Evolutionary conservation across 176 grass and related monocot genomes (phyloP).

Genomic region (Cenchrus americanus): DNA sequence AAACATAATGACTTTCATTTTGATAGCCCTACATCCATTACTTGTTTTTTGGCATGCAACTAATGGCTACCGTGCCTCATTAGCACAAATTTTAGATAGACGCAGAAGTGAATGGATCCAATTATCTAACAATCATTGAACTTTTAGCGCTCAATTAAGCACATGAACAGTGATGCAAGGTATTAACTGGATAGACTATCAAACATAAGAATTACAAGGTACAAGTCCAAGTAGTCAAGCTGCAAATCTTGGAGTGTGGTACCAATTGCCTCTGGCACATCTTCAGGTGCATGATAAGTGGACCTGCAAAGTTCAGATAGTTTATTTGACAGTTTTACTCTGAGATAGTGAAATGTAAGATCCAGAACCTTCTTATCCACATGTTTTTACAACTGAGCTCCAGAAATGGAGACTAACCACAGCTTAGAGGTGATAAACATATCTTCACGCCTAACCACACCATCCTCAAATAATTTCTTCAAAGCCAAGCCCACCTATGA

Average conservation of each 20-base stretch:
- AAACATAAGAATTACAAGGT: constrained; percentile 41
- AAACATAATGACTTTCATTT: neutral
- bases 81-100: neutral
- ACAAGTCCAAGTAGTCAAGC: constrained; percentile 49
- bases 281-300: constrained; percentile 45
- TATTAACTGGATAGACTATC: neutral
- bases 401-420: constrained; percentile 57
- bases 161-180: neutral
- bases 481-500: constrained; percentile 69
- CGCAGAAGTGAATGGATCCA: neutral
- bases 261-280: constrained; percentile 35
- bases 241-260: constrained; percentile 44
- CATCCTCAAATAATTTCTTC: constrained; percentile 71
- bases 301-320: constrained; percentile 33
- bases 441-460: constrained; percentile 67
- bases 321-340: neutral
- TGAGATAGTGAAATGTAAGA: neutral
- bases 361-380: neutral
- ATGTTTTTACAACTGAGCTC: neutral
- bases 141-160: neutral
- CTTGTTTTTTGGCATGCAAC: neutral
- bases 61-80: neutral
- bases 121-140: neutral
- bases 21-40: neutral
- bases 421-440: constrained; percentile 90